A percentile compares a stretch with the other conserved stretches of the same genome.
phyloP scores from a whole-genome alignment of 176 grass and related monocot genomes.

The Phyllostachys edulis region DNA sequence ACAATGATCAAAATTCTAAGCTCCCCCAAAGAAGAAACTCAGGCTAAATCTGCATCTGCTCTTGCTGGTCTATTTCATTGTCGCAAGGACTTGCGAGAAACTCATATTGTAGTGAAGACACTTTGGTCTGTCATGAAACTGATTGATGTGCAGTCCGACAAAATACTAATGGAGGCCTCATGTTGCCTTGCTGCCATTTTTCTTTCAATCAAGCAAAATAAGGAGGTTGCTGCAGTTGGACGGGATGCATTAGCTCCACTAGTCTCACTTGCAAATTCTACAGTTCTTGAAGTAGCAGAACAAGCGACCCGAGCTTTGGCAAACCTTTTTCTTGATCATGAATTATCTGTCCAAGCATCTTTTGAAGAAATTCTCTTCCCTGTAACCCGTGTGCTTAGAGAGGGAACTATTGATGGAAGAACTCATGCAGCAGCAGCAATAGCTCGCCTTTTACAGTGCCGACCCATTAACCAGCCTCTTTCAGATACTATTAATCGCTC shows the following conservation, averaged over 20 bases:
- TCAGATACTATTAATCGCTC: slow-evolving; percentile 83
- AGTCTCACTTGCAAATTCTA: slow-evolving; percentile 63
- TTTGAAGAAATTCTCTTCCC: slow-evolving; percentile 79
- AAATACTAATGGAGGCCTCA: slow-evolving; percentile 69
- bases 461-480: slow-evolving; percentile 56
- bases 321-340: slow-evolving; percentile 93
- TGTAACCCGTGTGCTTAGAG: slow-evolving; percentile 75
- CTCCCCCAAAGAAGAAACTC: slow-evolving; percentile 88
- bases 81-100: slow-evolving; percentile 91
- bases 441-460: slow-evolving; percentile 77
- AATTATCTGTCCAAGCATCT: slow-evolving; percentile 66
- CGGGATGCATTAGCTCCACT: slow-evolving; percentile 73
- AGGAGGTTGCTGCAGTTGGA: slow-evolving; percentile 80
- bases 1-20: slow-evolving; percentile 97
- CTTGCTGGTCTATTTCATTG: slow-evolving; percentile 91
- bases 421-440: slow-evolving; percentile 90
- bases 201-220: slow-evolving; percentile 94
- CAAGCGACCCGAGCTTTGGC: slow-evolving; percentile 89
- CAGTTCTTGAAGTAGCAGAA: slow-evolving; percentile 83
- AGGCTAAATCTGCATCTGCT: slow-evolving; percentile 92
- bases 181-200: slow-evolving; percentile 94
- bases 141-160: slow-evolving; percentile 71
- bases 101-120: slow-evolving; percentile 82
- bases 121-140: slow-evolving; percentile 87
- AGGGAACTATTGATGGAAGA: slow-evolving; percentile 90